phyloP scores from a whole-genome alignment of 73 alveolate genomes.

The Halteria grandinella region DNA sequence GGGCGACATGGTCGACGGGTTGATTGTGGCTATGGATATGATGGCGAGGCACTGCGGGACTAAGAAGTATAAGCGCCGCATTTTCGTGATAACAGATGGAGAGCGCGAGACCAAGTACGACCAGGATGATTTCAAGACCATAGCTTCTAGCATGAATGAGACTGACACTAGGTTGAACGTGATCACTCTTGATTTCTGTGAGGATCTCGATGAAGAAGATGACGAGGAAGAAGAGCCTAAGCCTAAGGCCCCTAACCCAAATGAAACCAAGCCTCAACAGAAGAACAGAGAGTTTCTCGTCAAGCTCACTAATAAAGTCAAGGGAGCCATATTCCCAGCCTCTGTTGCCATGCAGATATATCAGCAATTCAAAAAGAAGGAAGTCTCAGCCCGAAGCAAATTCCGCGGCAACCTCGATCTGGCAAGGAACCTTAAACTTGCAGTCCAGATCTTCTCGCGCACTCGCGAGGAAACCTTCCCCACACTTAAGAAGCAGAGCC shows the following conservation, averaged over 20 bases:
- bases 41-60: slow-evolving; percentile 77
- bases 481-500: slow-evolving; percentile 83
- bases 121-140: slow-evolving; percentile 60
- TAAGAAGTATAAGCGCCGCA: slow-evolving; percentile 84
- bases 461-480: slow-evolving; percentile 92
- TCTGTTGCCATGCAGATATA: slow-evolving; percentile 90
- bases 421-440: slow-evolving; percentile 73
- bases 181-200: slow-evolving; percentile 82
- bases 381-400: slow-evolving; percentile 81
- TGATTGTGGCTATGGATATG: slow-evolving; percentile 90
- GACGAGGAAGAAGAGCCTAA: slow-evolving; percentile 75
- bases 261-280: slow-evolving; percentile 75
- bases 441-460: slow-evolving; percentile 83
- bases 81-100: slow-evolving; percentile 95
- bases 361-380: slow-evolving; percentile 87
- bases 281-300: slow-evolving; percentile 69
- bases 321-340: slow-evolving; percentile 92
- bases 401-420: slow-evolving; percentile 92
- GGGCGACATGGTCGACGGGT: slow-evolving; percentile 93
- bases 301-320: slow-evolving; percentile 64
- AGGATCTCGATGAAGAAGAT: slow-evolving; percentile 75
- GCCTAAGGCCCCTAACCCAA: slow-evolving; percentile 44
- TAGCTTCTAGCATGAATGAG: slow-evolving; percentile 74
- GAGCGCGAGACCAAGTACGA: slow-evolving; percentile 75
- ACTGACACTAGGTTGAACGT: slow-evolving; percentile 80